A percentile compares a stretch with the other conserved stretches of the same genome.
phyloP scores from a whole-genome alignment of 768 basidiomycete species.

The Mycena latifolia region DNA sequence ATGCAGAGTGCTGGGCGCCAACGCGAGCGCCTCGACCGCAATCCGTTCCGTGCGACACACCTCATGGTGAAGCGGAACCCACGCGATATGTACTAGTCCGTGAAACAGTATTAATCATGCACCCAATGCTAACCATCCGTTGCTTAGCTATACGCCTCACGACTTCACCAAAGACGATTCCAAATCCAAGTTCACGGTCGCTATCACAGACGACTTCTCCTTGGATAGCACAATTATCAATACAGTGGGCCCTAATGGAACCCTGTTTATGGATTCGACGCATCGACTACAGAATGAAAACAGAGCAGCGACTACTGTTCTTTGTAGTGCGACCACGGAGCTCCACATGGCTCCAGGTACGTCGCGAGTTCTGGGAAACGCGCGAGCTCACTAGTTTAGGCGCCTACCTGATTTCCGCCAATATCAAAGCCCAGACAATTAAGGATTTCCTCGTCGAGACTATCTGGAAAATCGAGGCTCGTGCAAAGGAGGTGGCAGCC shows the following conservation, averaged over 20 bases:
- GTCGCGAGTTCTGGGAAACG: no score
- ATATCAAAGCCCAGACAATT: conserved; percentile 10
- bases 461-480: not conserved
- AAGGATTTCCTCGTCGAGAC: not conserved
- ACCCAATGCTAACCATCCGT: not conserved
- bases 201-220: conserved; percentile 22
- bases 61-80: conserved; percentile 25
- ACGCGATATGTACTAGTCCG: conserved; percentile 22
- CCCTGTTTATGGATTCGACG: conserved; percentile 13
- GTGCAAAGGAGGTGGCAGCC: not conserved
- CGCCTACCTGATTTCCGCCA: conserved; percentile 20
- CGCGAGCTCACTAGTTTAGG: no score
- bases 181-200: conserved; percentile 21
- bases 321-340: conserved; percentile 13
- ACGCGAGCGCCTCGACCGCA: conserved; percentile 1
- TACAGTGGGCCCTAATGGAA: not conserved
- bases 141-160: conserved; percentile 16
- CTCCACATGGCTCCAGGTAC: conserved; percentile 19
- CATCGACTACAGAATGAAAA: conserved; percentile 27
- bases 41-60: conserved; percentile 21
- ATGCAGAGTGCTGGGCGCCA: not conserved
- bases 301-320: conserved; percentile 17
- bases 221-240: conserved; percentile 22
- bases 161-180: conserved; percentile 15
- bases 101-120: not conserved